Percentiles rank a stretch among this genome's conserved stretches.
Evolutionary conservation across 345 rosid species (phyloP).

Genomic region (Dimocarpus longan): DNA sequence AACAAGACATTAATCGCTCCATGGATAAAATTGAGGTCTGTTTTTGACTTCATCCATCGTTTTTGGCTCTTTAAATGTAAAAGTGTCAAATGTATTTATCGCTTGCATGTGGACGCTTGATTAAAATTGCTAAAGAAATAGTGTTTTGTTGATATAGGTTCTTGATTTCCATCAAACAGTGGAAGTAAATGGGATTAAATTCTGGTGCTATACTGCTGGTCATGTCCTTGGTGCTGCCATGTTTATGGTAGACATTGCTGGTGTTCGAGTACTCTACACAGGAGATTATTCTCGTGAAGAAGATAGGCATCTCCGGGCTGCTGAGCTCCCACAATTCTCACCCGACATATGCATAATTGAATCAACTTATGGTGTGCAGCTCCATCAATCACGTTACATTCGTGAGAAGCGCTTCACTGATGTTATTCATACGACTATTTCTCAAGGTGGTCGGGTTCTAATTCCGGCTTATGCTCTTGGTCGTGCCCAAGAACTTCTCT

Average conservation of each 20-base stretch:
- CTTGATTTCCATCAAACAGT: constrained; percentile 93
- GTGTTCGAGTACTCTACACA: constrained; percentile 89
- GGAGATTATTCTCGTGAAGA: constrained; percentile 98
- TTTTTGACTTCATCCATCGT: background rate
- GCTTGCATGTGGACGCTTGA: background rate
- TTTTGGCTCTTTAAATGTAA: too few species aligned
- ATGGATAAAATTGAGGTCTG: constrained; percentile 96
- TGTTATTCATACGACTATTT: constrained; percentile 78
- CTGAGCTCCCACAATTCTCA: constrained; percentile 95
- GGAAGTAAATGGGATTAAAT: constrained; percentile 87
- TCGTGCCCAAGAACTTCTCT: constrained; percentile 81
- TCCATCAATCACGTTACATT: constrained; percentile 84
- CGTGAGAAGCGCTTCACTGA: constrained; percentile 97
- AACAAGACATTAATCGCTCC: constrained; percentile 79
- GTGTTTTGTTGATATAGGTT: constrained; percentile 41
- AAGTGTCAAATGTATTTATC: background rate
- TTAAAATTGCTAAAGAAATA: background rate
- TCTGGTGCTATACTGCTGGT: constrained; percentile 99
- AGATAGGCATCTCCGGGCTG: constrained; percentile 92
- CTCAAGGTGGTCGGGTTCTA: constrained; percentile 92
- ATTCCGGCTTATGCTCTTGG: constrained; percentile 85
- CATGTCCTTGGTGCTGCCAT: constrained; percentile 99
- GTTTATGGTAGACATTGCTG: constrained; percentile 98
- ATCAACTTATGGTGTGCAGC: constrained; percentile 96
- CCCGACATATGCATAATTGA: constrained; percentile 95